Percentiles rank a stretch among this genome's conserved stretches.
Evolutionary conservation across 1,139 yeast genomes (phyloP).

Genomic region (Candida tropicalis): DNA sequence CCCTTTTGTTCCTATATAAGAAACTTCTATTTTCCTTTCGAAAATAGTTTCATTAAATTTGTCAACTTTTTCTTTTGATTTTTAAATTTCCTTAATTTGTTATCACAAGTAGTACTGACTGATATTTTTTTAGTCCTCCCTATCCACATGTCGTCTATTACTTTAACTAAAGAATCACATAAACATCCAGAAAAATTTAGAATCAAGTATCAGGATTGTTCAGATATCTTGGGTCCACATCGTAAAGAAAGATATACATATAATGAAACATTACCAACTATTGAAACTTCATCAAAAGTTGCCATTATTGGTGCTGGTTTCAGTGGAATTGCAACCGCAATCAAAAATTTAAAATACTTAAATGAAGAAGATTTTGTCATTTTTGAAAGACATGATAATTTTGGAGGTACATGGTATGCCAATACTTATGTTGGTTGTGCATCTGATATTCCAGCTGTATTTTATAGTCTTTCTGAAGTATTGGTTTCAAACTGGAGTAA

Average conservation of each 20-base stretch:
- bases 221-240: slow-evolving; percentile 28
- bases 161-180: slow-evolving; percentile 37
- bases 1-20: too few relatives aligned
- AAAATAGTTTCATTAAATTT: too few relatives aligned
- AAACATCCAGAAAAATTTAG: slow-evolving; percentile 35
- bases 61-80: too few relatives aligned
- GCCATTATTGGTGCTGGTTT: slow-evolving; percentile 54
- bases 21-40: too few relatives aligned
- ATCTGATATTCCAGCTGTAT: slow-evolving; percentile 52
- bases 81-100: too few relatives aligned
- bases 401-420: slow-evolving; percentile 62
- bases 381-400: slow-evolving; percentile 46
- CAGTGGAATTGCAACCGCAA: slow-evolving; percentile 42
- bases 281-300: slow-evolving; percentile 30
- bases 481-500: slow-evolving; percentile 48
- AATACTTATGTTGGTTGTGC: slow-evolving; percentile 60
- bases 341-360: slow-evolving; percentile 32
- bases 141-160: slow-evolving; percentile 23
- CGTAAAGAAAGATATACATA: slow-evolving; percentile 6
- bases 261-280: slow-evolving; percentile 24
- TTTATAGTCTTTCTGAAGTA: slow-evolving; percentile 47
- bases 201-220: slow-evolving; percentile 31
- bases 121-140: too few relatives aligned
- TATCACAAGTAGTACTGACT: not conserved
- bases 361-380: slow-evolving; percentile 38